Evolutionary conservation across 2,329 filamentous ascomycete species (phyloP).

Genomic region (Alternaria sp.): DNA sequence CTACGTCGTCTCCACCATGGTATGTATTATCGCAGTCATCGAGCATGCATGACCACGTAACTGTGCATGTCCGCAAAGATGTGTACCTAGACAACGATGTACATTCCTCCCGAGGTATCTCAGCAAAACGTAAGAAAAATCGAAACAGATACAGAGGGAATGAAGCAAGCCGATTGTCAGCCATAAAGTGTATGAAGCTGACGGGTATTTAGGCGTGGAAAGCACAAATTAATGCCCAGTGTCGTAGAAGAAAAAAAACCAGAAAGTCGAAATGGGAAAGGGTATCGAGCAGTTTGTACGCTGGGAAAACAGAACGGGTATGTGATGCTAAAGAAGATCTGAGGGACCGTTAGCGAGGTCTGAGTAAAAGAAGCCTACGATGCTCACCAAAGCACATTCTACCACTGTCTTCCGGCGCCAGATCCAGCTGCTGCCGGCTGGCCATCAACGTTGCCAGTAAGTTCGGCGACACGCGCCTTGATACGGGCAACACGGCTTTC

Average conservation of each 20-base stretch:
- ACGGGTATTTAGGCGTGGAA: constrained; percentile 33
- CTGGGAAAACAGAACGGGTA: constrained; percentile 26
- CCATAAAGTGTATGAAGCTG: constrained; percentile 3
- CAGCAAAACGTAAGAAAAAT: constrained; percentile 1
- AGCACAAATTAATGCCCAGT: constrained; percentile 7
- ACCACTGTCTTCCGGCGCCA: constrained; percentile 17
- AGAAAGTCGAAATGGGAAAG: constrained; percentile 29
- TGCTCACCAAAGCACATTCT: constrained; percentile 26
- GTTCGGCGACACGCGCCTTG: constrained; percentile 93
- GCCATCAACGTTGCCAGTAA: constrained; percentile 67
- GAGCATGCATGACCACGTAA: not conserved
- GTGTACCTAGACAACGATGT: constrained; percentile 15
- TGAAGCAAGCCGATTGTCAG: constrained; percentile 7
- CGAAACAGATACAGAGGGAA: constrained; percentile 3
- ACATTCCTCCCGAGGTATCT: constrained; percentile 16
- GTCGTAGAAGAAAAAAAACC: constrained; percentile 13
- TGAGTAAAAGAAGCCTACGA: too few relatives aligned
- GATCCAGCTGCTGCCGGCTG: constrained; percentile 17
- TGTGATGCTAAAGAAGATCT: constrained; percentile 17
- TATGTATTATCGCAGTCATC: constrained; percentile 3
- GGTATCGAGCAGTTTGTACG: constrained; percentile 41
- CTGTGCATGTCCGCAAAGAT: not conserved
- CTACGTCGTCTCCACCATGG: constrained; percentile 3
- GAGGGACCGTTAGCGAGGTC: not conserved
- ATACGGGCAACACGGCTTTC: constrained; percentile 96